Conservation (phyloP, 495 filamentous ascomycete species). For the Xylaria venustula region DNA sequence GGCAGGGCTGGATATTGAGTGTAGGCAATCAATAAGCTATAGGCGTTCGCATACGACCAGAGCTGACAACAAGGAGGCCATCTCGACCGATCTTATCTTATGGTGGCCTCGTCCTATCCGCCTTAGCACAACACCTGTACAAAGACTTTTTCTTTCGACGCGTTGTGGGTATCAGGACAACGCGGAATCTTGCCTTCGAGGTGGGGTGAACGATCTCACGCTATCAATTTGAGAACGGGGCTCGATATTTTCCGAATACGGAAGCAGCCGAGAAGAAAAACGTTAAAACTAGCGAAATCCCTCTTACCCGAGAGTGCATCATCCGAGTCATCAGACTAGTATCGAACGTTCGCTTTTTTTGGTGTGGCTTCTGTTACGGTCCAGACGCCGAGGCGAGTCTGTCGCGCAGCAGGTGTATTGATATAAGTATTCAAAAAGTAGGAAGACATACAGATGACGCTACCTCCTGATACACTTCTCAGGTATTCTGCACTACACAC, state of each 20-base stretch:
- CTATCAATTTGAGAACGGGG: neutral
- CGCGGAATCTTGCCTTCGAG: neutral
- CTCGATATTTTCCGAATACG: neutral
- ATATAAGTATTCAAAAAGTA: too few relatives aligned
- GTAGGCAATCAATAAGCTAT: neutral
- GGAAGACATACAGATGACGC: neutral
- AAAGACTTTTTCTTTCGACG: neutral
- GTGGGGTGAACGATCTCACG: neutral
- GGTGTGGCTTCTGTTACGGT: neutral
- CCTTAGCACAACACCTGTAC: neutral
- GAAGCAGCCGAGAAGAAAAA: neutral
- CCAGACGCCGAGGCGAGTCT: neutral
- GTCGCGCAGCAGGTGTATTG: neutral
- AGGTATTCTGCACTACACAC: neutral
- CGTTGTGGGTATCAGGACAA: neutral
- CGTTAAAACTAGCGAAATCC: neutral
- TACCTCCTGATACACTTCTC: neutral
- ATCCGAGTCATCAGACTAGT: constrained; percentile 7
- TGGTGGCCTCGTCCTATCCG: neutral
- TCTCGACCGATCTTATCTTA: neutral
- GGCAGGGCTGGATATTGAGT: neutral
- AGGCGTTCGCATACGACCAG: neutral
- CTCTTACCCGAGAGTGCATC: neutral
- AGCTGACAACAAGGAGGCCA: neutral
- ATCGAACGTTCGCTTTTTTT: neutral